Conservation (phyloP, 805 yeast genomes). For the Peterozyma xylosa region DNA sequence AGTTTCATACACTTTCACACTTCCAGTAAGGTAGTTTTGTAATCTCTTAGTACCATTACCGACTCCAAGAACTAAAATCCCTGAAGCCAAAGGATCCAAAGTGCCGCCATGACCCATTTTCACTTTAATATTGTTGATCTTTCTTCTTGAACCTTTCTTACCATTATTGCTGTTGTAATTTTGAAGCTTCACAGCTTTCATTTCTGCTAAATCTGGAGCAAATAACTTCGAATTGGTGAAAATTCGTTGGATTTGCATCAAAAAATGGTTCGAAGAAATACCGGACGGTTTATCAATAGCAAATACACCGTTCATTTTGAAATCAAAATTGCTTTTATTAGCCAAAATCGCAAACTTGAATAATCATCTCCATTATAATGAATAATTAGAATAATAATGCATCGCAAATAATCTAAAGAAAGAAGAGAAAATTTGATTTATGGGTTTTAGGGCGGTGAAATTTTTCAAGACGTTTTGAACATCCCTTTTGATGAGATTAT, state of each 20-base stretch:
- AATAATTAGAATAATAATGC: too few relatives aligned
- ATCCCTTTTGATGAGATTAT: too few relatives aligned
- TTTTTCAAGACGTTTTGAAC: too few relatives aligned
- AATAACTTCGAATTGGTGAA: slow-evolving; percentile 57
- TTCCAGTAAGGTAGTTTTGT: slow-evolving; percentile 61
- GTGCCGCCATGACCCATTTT: slow-evolving; percentile 99
- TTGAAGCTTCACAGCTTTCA: slow-evolving; percentile 38
- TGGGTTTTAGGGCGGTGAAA: too few relatives aligned
- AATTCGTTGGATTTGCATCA: slow-evolving; percentile 55
- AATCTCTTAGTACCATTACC: slow-evolving; percentile 85
- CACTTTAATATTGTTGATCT: slow-evolving; percentile 48
- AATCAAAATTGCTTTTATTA: neutral
- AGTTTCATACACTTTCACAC: slow-evolving; percentile 75
- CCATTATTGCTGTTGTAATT: slow-evolving; percentile 27
- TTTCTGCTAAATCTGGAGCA: slow-evolving; percentile 41
- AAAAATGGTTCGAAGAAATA: slow-evolving; percentile 67
- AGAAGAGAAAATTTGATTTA: too few relatives aligned
- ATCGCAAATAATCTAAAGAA: too few relatives aligned
- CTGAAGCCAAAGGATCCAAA: slow-evolving; percentile 92
- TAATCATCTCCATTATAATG: too few relatives aligned
- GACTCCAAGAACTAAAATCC: slow-evolving; percentile 87
- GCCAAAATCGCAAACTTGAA: too few relatives aligned
- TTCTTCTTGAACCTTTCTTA: slow-evolving; percentile 41
- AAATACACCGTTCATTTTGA: slow-evolving; percentile 79
- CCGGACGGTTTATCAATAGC: slow-evolving; percentile 91